Evolutionary conservation across 228 moss, liverwort and hornwort genomes (phyloP).

Genomic region (Sphagnum magellanicum): DNA sequence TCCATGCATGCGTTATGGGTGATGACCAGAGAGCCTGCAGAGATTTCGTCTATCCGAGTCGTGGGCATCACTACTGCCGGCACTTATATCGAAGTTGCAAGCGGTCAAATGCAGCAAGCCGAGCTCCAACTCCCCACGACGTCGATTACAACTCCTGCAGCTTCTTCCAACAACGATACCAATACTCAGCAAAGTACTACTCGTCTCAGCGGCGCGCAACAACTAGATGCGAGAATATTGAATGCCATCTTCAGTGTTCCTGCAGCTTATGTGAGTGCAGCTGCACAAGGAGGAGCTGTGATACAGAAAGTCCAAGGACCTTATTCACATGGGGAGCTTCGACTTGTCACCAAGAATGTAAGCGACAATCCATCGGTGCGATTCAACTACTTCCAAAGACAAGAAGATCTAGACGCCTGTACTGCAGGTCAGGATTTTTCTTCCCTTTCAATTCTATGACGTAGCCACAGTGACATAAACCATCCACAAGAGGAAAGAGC

Average conservation of each 20-base stretch:
- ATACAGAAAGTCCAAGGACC: conserved; percentile 57
- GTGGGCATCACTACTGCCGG: conserved; percentile 52
- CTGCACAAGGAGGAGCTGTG: conserved; percentile 42
- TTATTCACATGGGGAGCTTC: conserved; percentile 39
- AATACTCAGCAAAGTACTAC: no score
- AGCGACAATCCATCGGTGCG: conserved; percentile 44
- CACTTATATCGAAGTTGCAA: conserved; percentile 45
- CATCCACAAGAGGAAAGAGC: no score
- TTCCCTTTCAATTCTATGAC: no score
- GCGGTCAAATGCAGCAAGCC: conserved; percentile 15
- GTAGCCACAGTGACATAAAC: no score
- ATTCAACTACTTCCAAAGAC: conserved; percentile 52
- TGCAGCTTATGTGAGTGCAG: neutral
- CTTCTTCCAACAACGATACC: no score
- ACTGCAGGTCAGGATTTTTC: conserved; percentile 11
- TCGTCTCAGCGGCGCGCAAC: neutral
- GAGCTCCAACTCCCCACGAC: no score
- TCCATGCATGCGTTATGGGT: conserved; percentile 32
- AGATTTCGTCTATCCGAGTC: conserved; percentile 28
- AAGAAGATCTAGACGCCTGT: conserved; percentile 47
- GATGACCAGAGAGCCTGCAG: conserved; percentile 23
- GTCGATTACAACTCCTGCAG: no score
- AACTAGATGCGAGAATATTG: conserved; percentile 3
- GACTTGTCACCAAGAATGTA: conserved; percentile 33
- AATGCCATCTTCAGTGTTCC: neutral